Evolutionary conservation across 75 land plant genomes (phyloP).

Genomic region (Selaginella moellendorffii): DNA sequence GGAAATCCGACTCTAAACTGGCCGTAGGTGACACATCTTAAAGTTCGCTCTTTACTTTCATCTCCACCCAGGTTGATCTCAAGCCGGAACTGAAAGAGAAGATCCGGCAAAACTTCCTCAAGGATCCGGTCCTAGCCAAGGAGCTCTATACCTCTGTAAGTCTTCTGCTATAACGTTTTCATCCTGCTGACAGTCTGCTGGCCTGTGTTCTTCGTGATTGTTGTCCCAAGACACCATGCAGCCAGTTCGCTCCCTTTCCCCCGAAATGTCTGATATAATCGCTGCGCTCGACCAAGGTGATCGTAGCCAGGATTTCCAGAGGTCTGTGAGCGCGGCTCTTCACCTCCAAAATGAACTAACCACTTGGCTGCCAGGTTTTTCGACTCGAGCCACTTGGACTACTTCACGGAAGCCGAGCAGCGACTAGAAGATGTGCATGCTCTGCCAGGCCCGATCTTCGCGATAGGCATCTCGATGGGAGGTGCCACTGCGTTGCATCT

Average conservation of each 20-base stretch:
- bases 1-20: slow-evolving; percentile 16
- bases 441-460: slow-evolving; percentile 22
- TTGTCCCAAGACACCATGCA: too few relatives aligned
- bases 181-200: too few relatives aligned
- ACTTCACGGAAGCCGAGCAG: slow-evolving; percentile 15
- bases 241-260: too few relatives aligned
- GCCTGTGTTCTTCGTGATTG: too few relatives aligned
- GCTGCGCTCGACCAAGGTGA: too few relatives aligned
- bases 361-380: slow-evolving; percentile 10
- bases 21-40: too few relatives aligned
- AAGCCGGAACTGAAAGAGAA: slow-evolving; percentile 11
- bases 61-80: slow-evolving; percentile 11
- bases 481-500: slow-evolving; percentile 17
- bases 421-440: slow-evolving; percentile 14
- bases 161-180: too few relatives aligned
- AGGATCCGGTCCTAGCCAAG: slow-evolving; percentile 14
- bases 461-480: slow-evolving; percentile 21
- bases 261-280: too few relatives aligned
- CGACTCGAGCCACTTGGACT: slow-evolving; percentile 14
- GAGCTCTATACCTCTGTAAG: not conserved
- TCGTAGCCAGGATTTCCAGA: not conserved
- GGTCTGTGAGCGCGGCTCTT: not conserved
- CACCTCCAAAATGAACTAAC: not conserved
- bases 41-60: not conserved
- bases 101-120: slow-evolving; percentile 7